Evolutionary conservation across 2,329 filamentous ascomycete species (phyloP), one percentile per base, ranked within the genome.

Genomic region (Ophiostoma sp.): DNA sequence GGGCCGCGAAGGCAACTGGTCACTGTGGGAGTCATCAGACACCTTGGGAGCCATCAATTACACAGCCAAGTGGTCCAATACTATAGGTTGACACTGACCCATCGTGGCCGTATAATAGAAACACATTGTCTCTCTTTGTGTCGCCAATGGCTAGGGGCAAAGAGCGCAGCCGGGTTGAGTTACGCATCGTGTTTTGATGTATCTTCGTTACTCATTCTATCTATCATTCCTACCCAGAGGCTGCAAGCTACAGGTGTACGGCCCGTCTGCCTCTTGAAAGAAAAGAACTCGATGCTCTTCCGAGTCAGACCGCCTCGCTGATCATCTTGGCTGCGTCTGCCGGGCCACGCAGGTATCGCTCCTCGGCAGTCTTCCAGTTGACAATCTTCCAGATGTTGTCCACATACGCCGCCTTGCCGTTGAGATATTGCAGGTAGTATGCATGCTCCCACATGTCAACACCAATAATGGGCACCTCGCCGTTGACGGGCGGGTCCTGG

Each of bases 401-500:
- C 6, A 92, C 84, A 73, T 93, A 93, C 0, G 86, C 86, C 0
- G 87, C 88, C 78, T 92, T 92, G 70, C 87, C 86, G 74, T 93
- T 93, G 69, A 89, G 81, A 73, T 92, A 93, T 85, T 91, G 82
- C 38, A 64, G 79, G 76, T 96, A 96, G 76, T 96, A 96, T 0
- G 92, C 92, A 80, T 96, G 92, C 80, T 96, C 92, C 92, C 92
- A 96, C 86, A 96, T 94, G 76, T 96, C 92, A 2, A 96, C 83
- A 0, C 91, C 92, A 58, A 93, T 82, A 27, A 96, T 79, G 8
- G 89, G 89, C n/a, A 86, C 83, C 72, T 88, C 85, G 4, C 85
- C 83, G 16, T 81, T 74, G 12, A 89, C 84, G 4, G 92, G 84
- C 0, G 89, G 88, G 75, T 96, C 92, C 80, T 96, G 92, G 76